These are phyloP conservation scores for Epithele typhae DNA, from an alignment of 768 basidiomycete species.

Conservation along the genomic window DNA sequence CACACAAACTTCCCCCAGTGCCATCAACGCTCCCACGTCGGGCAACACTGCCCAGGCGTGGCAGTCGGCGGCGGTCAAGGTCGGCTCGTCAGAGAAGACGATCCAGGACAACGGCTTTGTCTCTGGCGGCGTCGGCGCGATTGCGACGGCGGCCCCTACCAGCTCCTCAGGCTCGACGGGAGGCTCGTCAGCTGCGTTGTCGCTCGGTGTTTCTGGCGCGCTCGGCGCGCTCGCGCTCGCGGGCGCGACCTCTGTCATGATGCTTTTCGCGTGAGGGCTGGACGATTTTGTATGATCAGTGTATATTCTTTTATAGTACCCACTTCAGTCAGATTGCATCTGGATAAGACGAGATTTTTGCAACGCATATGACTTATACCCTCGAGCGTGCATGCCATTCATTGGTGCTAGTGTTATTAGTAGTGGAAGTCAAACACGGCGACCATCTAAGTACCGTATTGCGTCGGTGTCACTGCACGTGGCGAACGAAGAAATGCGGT, in stretches of 20 bases:
- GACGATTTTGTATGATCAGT: no score
- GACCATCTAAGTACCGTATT: no score
- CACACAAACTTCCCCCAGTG: constrained; percentile 9
- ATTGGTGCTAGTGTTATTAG: no score
- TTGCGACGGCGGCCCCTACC: constrained; percentile 30
- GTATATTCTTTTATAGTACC: no score
- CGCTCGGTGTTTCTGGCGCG: constrained; percentile 5
- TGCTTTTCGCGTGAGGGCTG: constrained; percentile 10
- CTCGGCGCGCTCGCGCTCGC: constrained; percentile 6
- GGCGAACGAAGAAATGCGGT: neutral
- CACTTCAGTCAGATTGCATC: no score
- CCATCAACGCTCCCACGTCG: constrained; percentile 44
- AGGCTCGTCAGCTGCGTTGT: constrained; percentile 1
- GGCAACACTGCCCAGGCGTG: constrained; percentile 42
- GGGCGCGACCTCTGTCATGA: neutral
- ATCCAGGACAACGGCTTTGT: constrained; percentile 37
- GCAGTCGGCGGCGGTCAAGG: constrained; percentile 35
- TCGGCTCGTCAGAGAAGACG: constrained; percentile 30
- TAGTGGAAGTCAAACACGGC: no score
- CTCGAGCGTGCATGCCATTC: no score
- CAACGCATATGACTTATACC: no score
- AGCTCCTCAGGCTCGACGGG: constrained; percentile 1
- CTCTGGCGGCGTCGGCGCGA: constrained; percentile 38
- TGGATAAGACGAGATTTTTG: no score
- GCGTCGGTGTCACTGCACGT: no score